Evolutionary conservation across 2,329 filamentous ascomycete genomes (phyloP).

Genomic region (Tetracladium maxilliforme): DNA sequence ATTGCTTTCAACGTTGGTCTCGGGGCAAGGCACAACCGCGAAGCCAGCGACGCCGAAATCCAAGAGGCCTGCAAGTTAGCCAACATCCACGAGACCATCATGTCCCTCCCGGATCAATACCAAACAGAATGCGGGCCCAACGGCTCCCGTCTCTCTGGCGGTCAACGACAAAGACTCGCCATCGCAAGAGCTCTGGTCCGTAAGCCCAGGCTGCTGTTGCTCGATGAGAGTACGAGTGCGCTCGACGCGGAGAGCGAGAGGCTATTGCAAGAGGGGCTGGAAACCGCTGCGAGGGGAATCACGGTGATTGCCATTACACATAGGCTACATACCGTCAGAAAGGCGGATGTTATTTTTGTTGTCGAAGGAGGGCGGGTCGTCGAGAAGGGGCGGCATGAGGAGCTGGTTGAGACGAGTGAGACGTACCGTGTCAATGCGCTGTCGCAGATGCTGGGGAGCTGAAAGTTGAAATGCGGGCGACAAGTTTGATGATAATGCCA

Average conservation of each 20-base stretch:
- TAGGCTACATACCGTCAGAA: constrained; percentile 37
- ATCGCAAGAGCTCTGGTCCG: constrained; percentile 67
- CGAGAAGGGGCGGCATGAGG: constrained; percentile 35
- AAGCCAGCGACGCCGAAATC: constrained; percentile 44
- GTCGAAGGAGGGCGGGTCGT: constrained; percentile 36
- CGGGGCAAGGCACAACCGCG: constrained; percentile 35
- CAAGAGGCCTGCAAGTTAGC: constrained; percentile 51
- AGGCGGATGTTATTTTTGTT: constrained; percentile 42
- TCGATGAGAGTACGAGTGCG: constrained; percentile 72
- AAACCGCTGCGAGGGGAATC: constrained; percentile 34
- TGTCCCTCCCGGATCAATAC: constrained; percentile 47
- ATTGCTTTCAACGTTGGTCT: constrained; percentile 40
- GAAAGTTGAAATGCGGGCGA: too few species aligned
- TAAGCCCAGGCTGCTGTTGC: constrained; percentile 55
- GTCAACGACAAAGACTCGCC: constrained; percentile 63
- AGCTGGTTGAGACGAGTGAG: constrained; percentile 35
- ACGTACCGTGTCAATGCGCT: constrained; percentile 34
- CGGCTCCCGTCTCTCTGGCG: constrained; percentile 60
- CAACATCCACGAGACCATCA: constrained; percentile 57
- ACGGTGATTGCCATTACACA: constrained; percentile 46
- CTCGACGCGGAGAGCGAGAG: constrained; percentile 58
- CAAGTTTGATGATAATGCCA: too few species aligned
- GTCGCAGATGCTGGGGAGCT: constrained; percentile 26
- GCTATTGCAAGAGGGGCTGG: constrained; percentile 50
- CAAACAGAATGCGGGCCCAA: constrained; percentile 55